These are phyloP conservation scores for Coemansia sp. DNA, from an alignment of 192 early-diverging fungal species.

Conservation along the genomic window DNA sequence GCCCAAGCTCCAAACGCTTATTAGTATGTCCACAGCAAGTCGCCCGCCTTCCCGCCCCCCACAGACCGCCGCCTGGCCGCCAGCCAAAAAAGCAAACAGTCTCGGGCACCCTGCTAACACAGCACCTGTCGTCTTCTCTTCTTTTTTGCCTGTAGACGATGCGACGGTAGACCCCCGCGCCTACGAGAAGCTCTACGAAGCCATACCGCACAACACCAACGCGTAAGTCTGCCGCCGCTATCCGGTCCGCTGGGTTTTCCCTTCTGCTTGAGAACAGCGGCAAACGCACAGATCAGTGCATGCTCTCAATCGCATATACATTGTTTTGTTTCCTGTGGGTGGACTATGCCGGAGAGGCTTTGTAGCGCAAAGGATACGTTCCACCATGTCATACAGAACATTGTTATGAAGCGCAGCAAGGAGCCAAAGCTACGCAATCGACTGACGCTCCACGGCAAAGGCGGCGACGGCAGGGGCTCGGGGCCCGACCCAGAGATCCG, in stretches of 20 bases:
- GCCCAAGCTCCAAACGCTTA: slow-evolving; percentile 28
- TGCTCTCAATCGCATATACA: too few relatives aligned
- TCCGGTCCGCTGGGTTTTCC: too few relatives aligned
- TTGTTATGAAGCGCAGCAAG: slow-evolving; percentile 11
- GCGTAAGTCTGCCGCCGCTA: slow-evolving; percentile 23
- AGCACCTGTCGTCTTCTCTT: too few relatives aligned
- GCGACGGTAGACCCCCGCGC: slow-evolving; percentile 21
- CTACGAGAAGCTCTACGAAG: slow-evolving; percentile 31
- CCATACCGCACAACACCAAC: slow-evolving; percentile 20
- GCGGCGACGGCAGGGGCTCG: background rate
- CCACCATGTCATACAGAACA: slow-evolving; percentile 27
- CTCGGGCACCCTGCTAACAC: too few relatives aligned
- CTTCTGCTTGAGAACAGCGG: too few relatives aligned
- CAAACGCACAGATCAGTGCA: too few relatives aligned
- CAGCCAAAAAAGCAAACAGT: too few relatives aligned
- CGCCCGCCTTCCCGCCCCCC: too few relatives aligned
- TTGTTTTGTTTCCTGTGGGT: background rate
- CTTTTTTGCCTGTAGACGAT: slow-evolving; percentile 22
- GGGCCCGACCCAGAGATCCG: slow-evolving; percentile 9
- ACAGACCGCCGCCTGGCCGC: too few relatives aligned
- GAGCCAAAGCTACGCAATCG: slow-evolving; percentile 28
- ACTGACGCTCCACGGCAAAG: slow-evolving; percentile 6
- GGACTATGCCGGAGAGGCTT: too few relatives aligned
- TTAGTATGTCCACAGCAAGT: slow-evolving; percentile 23
- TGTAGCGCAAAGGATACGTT: slow-evolving; percentile 29